Evolutionary conservation across 768 basidiomycete species (phyloP).

Genomic region (Trametes elegans): DNA sequence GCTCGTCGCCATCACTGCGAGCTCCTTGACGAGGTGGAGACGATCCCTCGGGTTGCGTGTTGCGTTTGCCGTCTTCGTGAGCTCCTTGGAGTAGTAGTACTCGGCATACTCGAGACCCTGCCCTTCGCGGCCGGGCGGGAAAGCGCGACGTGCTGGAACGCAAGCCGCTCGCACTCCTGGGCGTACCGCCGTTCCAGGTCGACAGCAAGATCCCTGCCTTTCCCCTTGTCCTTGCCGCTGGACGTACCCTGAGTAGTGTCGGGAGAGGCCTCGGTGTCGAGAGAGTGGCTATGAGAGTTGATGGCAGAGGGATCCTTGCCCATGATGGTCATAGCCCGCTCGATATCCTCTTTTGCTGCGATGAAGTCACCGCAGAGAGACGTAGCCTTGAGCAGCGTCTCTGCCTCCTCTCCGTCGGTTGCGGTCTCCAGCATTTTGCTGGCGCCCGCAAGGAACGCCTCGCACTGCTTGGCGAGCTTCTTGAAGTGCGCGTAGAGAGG

Average conservation of each 20-base stretch:
- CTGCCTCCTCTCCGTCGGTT: constrained; percentile 31
- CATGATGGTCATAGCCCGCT: constrained; percentile 44
- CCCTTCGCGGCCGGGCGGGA: constrained; percentile 18
- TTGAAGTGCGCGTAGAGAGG: constrained; percentile 51
- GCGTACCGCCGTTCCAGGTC: constrained; percentile 42
- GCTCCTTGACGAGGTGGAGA: constrained; percentile 53
- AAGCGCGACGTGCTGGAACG: constrained; percentile 45
- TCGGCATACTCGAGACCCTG: constrained; percentile 25
- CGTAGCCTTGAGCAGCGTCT: constrained; percentile 39
- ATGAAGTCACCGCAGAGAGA: constrained; percentile 54
- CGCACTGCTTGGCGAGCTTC: constrained; percentile 50
- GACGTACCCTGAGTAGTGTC: constrained; percentile 15
- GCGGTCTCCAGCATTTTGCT: constrained; percentile 36
- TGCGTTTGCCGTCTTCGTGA: constrained; percentile 35
- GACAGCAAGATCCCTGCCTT: constrained; percentile 33
- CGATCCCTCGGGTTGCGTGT: constrained; percentile 46
- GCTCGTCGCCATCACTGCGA: constrained; percentile 53
- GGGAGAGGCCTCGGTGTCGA: background rate
- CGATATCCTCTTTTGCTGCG: constrained; percentile 46
- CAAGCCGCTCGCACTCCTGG: constrained; percentile 44
- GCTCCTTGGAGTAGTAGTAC: constrained; percentile 36
- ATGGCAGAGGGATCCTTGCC: constrained; percentile 26
- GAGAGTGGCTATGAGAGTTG: background rate
- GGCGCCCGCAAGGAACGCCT: constrained; percentile 48
- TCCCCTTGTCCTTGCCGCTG: constrained; percentile 29